Evolutionary conservation across 768 basidiomycete species (phyloP), one percentile per base, ranked within the genome.

Genomic region (Collybiopsis luxurians): DNA sequence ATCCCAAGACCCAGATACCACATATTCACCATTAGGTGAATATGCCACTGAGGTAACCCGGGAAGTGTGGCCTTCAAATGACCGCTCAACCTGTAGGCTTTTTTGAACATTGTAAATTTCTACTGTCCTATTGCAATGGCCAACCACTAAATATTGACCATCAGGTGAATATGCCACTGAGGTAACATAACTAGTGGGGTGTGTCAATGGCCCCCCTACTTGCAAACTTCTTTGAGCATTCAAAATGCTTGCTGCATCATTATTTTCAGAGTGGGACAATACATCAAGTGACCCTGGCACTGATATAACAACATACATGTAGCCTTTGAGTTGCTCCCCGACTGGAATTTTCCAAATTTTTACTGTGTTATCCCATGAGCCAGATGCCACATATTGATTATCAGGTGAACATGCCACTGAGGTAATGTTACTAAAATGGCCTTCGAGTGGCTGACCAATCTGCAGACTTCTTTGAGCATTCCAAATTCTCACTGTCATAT

Each of bases 21-120:
- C n/a, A n/a, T n/a, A n/a, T n/a, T n/a, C n/a, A n/a, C n/a, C n/a
- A n/a, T n/a, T n/a, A n/a, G n/a, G n/a, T n/a, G n/a, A n/a, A n/a
- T n/a, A n/a, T n/a, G n/a, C n/a, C n/a, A n/a, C n/a, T n/a, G n/a
- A n/a, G n/a, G n/a, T n/a, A n/a, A n/a, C n/a, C n/a, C n/a, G n/a
- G n/a, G n/a, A n/a, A n/a, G n/a, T n/a, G n/a, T n/a, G n/a, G n/a
- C n/a, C n/a, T n/a, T n/a, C n/a, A n/a, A n/a, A n/a, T n/a, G 13
- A 62, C 19, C 17, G 9, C 24, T 56, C 46, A 27, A 56, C 17
- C 23, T 13, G n/a, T 10, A 48, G 30, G 7, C 59, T 59, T 10
- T 59, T 65, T 19, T 51, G 47, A 2, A 49, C 59, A 60, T 70
- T 59, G 69, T 70, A 73, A 4, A 71, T 53, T 23, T 64, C 50